These are phyloP conservation scores for Trichocladium uniseriatum DNA, from an alignment of 495 filamentous ascomycete genomes.

Conservation along the genomic window DNA sequence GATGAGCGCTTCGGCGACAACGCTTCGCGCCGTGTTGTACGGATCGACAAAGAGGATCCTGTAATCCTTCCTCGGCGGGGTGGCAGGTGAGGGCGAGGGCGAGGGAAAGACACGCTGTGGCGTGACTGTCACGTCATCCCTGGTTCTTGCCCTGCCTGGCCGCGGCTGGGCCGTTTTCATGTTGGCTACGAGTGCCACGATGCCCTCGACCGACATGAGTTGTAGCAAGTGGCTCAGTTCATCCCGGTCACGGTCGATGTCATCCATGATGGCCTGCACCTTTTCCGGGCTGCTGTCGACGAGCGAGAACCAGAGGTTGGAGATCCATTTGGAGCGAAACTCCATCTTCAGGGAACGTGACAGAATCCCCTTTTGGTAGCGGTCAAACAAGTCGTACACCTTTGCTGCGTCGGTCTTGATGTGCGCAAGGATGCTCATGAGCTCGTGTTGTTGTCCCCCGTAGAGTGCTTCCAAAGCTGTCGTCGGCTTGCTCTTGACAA, in stretches of 20 bases:
- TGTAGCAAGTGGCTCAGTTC: constrained; percentile 11
- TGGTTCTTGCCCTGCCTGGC: not conserved
- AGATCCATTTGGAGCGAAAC: constrained; percentile 14
- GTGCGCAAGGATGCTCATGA: constrained; percentile 8
- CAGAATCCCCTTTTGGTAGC: constrained; percentile 20
- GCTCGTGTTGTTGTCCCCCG: constrained; percentile 10
- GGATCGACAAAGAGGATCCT: constrained; percentile 23
- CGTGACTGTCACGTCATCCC: not conserved
- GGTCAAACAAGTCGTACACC: constrained; percentile 21
- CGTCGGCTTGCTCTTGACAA: constrained; percentile 4
- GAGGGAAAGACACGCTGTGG: not conserved
- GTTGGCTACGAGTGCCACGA: not conserved
- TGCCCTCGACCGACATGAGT: constrained; percentile 6
- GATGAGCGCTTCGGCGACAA: constrained; percentile 16
- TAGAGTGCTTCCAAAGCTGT: not conserved
- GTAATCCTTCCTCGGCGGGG: constrained; percentile 5
- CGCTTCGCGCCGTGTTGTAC: constrained; percentile 14
- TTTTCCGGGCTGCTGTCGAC: constrained; percentile 21
- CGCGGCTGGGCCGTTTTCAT: too few relatives aligned
- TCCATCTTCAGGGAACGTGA: constrained; percentile 13
- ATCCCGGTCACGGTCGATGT: constrained; percentile 14
- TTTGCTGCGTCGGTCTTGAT: constrained; percentile 13
- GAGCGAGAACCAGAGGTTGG: constrained; percentile 16
- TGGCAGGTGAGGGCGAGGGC: not conserved
- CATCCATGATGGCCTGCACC: constrained; percentile 19